phyloP scores from a whole-genome alignment of 345 rosid genomes.

The Corchorus olitorius region DNA sequence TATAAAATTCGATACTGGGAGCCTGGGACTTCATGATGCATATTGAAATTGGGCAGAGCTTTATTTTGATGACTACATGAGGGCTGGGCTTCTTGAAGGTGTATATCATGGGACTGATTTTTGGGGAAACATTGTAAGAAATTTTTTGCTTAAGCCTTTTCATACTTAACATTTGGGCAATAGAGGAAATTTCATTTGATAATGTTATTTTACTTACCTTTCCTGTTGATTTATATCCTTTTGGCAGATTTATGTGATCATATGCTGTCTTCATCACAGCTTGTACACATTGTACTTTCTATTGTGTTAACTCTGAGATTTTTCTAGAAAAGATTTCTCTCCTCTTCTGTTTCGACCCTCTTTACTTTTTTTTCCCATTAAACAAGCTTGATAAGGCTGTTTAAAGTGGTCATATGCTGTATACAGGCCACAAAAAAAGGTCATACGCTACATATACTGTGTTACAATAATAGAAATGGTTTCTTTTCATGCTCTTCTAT shows the following conservation, averaged over 20 bases:
- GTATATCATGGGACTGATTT: slow-evolving; percentile 20
- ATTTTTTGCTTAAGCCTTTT: slow-evolving; percentile 15
- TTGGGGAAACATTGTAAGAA: slow-evolving; percentile 28
- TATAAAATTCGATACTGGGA: neutral
- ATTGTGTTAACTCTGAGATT: neutral
- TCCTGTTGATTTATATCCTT: neutral
- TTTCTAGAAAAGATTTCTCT: neutral
- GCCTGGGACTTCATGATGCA: slow-evolving; percentile 7
- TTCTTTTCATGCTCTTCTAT: slow-evolving; percentile 1
- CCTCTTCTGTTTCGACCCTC: neutral
- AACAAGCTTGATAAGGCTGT: neutral
- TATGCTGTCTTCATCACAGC: neutral
- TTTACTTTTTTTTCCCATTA: neutral
- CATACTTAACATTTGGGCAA: slow-evolving; percentile 6
- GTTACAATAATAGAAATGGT: neutral
- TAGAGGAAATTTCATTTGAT: neutral
- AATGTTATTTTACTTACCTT: slow-evolving; percentile 6
- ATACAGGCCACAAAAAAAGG: neutral
- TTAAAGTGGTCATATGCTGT: neutral
- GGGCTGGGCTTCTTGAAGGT: slow-evolving; percentile 7
- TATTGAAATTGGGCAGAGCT: slow-evolving; percentile 15
- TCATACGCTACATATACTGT: too few relatives aligned
- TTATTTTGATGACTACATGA: slow-evolving; percentile 16
- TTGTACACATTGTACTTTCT: neutral
- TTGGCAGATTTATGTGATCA: neutral